Conservation (phyloP, 208 protist genomes). For the Crithidia acanthocephali region DNA sequence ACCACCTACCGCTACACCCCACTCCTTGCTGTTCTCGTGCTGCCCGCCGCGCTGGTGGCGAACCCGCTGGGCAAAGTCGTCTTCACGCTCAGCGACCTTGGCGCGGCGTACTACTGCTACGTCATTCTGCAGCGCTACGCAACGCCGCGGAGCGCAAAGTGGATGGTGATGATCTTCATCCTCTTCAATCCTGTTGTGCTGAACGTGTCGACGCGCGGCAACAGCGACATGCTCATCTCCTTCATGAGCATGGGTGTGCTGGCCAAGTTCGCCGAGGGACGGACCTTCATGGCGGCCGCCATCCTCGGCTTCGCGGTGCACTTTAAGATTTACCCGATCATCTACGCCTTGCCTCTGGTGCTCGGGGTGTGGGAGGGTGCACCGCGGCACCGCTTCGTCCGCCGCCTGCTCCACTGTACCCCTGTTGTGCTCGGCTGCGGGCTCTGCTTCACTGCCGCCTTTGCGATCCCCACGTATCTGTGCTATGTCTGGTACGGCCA, state of each 20-base stretch:
- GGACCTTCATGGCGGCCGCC: conserved; percentile 57
- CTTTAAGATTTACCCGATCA: conserved; percentile 95
- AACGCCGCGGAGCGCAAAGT: conserved; percentile 62
- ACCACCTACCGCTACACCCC: conserved; percentile 97
- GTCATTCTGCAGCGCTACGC: conserved; percentile 62
- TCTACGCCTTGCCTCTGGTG: conserved; percentile 86
- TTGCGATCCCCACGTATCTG: conserved; percentile 52
- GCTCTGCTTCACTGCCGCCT: conserved; percentile 48
- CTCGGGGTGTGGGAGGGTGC: conserved; percentile 64
- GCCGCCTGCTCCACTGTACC: conserved; percentile 14
- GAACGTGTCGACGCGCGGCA: conserved; percentile 94
- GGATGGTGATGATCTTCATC: conserved; percentile 80
- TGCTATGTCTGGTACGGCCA: conserved; percentile 76
- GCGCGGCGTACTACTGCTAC: conserved; percentile 75
- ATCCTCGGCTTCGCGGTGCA: conserved; percentile 88
- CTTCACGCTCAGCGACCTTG: conserved; percentile 85
- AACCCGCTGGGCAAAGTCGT: conserved; percentile 86
- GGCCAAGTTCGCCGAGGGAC: conserved; percentile 54
- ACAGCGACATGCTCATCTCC: conserved; percentile 93
- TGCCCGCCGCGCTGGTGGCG: conserved; percentile 75
- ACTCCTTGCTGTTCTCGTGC: conserved; percentile 81
- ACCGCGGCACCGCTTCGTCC: neutral
- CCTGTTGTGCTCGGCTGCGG: conserved; percentile 45
- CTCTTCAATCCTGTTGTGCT: conserved; percentile 94
- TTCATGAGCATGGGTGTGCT: conserved; percentile 87